phyloP scores from a whole-genome alignment of 1,284 basidiomycete genomes.

The Coniferiporia sulphurascens region DNA sequence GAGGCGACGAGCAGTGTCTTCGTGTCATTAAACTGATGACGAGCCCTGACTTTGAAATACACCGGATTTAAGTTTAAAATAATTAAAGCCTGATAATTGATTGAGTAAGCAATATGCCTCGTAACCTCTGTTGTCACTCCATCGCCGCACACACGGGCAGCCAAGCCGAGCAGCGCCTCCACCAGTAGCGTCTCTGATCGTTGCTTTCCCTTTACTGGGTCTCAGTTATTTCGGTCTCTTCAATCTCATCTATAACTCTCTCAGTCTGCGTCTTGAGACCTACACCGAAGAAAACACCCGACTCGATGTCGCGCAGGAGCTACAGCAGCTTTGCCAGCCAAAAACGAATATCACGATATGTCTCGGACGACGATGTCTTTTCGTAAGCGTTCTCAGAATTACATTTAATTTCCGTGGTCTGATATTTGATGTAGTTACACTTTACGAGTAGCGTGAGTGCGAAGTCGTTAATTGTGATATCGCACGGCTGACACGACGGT shows the following conservation, averaged over 20 bases:
- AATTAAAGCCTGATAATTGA: no score
- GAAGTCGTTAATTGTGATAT: conserved; percentile 14
- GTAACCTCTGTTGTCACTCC: neutral
- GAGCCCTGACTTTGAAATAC: no score
- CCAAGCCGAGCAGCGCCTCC: neutral
- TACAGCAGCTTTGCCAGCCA: conserved; percentile 63
- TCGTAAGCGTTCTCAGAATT: conserved; percentile 47
- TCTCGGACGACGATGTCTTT: conserved; percentile 78
- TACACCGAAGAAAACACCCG: neutral
- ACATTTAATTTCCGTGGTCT: neutral
- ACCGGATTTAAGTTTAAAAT: no score
- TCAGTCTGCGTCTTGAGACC: neutral
- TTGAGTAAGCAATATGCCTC: neutral
- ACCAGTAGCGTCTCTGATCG: neutral
- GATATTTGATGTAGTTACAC: conserved; percentile 50
- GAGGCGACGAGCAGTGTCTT: no score
- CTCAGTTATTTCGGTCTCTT: neutral
- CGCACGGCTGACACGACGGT: conserved; percentile 6
- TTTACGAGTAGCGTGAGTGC: conserved; percentile 70
- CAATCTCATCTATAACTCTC: neutral
- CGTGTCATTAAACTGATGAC: no score
- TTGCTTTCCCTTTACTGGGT: neutral
- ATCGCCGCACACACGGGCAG: neutral
- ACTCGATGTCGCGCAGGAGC: conserved; percentile 42
- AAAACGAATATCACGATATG: conserved; percentile 66